Evolutionary conservation across 805 yeast species (phyloP).

Genomic region (Barnettozyma siamensis): DNA sequence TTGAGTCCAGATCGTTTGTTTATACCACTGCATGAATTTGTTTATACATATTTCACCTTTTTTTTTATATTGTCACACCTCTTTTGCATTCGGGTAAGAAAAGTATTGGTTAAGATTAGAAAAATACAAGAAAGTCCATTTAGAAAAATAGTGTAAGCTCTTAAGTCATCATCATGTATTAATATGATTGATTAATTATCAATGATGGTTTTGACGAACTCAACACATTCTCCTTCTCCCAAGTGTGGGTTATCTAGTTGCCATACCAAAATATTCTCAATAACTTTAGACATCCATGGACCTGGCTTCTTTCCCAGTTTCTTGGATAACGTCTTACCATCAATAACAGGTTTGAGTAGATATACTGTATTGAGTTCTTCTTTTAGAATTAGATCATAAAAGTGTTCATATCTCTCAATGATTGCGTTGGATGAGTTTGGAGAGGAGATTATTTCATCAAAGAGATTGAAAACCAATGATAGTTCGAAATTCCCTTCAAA

Average conservation of each 20-base stretch:
- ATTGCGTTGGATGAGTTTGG: constrained; percentile 1
- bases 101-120: too few relatives aligned
- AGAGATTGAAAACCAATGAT: constrained; percentile 28
- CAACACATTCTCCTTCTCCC: constrained; percentile 49
- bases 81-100: too few relatives aligned
- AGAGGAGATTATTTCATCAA: constrained; percentile 10
- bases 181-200: not conserved
- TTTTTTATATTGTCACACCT: not conserved
- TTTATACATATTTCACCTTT: not conserved
- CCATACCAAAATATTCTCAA: constrained; percentile 57
- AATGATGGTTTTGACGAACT: constrained; percentile 27
- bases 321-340: constrained; percentile 63
- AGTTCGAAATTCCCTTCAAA: constrained; percentile 49
- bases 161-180: not conserved
- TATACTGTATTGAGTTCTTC: constrained; percentile 30
- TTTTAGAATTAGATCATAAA: constrained; percentile 12
- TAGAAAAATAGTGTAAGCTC: too few relatives aligned
- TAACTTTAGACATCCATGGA: constrained; percentile 69
- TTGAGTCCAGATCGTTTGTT: too few relatives aligned
- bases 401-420: constrained; percentile 12
- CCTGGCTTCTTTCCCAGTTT: constrained; percentile 65
- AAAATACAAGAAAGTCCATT: too few relatives aligned
- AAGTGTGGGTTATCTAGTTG: constrained; percentile 70
- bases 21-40: not conserved
- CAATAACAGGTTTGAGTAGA: constrained; percentile 57